phyloP scores from a whole-genome alignment of 441 rosid species.

The Capsella rubella region DNA sequence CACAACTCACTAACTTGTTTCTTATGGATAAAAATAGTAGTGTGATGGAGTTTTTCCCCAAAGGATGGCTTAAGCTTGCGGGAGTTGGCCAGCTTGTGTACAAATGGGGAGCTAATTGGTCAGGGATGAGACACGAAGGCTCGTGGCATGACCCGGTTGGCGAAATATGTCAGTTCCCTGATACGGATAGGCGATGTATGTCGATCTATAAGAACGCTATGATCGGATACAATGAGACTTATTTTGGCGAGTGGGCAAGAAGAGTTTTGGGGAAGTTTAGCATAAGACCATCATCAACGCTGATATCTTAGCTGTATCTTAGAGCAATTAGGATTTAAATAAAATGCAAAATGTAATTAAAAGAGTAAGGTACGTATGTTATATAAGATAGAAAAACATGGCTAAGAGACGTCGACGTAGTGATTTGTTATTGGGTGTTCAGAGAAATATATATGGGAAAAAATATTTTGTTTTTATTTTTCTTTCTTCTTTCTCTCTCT shows the following conservation, averaged over 20 bases:
- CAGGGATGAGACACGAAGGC: slow-evolving; percentile 73
- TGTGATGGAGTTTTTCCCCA: slow-evolving; percentile 76
- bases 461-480: too few species aligned
- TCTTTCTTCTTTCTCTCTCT: too few species aligned
- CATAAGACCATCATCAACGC: too few species aligned
- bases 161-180: slow-evolving; percentile 54
- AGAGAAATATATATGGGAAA: too few species aligned
- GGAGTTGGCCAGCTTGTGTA: slow-evolving; percentile 69
- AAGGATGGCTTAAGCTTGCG: slow-evolving; percentile 74
- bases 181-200: slow-evolving; percentile 74
- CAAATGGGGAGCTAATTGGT: slow-evolving; percentile 74
- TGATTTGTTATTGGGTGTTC: too few species aligned
- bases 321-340: too few species aligned
- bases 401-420: too few species aligned
- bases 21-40: slow-evolving; percentile 77
- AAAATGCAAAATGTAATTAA: too few species aligned
- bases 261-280: slow-evolving; percentile 52
- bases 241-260: slow-evolving; percentile 63
- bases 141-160: slow-evolving; percentile 74
- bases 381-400: too few species aligned
- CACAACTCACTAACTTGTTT: slow-evolving; percentile 73
- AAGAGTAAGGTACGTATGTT: too few species aligned
- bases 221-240: slow-evolving; percentile 62
- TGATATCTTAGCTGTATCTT: too few species aligned
- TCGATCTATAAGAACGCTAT: slow-evolving; percentile 62